Evolutionary conservation across 495 filamentous ascomycete genomes (phyloP), one percentile per base, ranked within the genome.

Genomic region (Tuber calosporum): DNA sequence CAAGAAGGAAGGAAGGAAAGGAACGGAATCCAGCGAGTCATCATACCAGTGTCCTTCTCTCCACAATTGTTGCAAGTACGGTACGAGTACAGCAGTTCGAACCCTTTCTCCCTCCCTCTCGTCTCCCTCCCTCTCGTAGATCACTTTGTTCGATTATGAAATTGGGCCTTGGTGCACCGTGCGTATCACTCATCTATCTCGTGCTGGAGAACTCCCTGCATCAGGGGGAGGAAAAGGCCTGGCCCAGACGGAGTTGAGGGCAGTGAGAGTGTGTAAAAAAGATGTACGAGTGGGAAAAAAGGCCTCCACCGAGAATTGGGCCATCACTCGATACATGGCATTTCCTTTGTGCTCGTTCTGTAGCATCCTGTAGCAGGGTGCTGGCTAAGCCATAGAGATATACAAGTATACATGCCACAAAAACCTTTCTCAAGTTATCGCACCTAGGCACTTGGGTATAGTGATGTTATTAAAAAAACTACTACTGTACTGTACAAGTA

Each of bases 151-250:
- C n/a, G 17, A 62, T 62, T 26, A 62, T 30, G n/a, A 62, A 62
- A 62, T 30, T n/a, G 53, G 48, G 26, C 26, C 9, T 62, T 62
- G 13, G n/a, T 4, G 53, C 53, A 26, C 53, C 53, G 53, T 62
- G 53, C 53, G 53, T 62, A 62, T 62, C 53, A 62, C 26, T 22
- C n/a, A 53, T 53, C 53, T 62, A 62, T 62, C 53, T 62, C 53
- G 53, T 30, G 53, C 53, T 13, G 1, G 53, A 62, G 53, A 7
- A 30, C 26, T 30, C n/a, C 26, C n/a, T 4, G n/a, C 53, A 15
- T 62, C 53, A 62, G 53, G 11, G 11, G 11, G 5, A 30, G 53
- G 26, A 62, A 62, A 30, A 30, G 53, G 9, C 53, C 53, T 62
- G n/a, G 26, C 11, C 8, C 53, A 30, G 53, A 62, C 4, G 53